Conservation (phyloP, 23 red algal species). For the Pyropia yezoensis region DNA sequence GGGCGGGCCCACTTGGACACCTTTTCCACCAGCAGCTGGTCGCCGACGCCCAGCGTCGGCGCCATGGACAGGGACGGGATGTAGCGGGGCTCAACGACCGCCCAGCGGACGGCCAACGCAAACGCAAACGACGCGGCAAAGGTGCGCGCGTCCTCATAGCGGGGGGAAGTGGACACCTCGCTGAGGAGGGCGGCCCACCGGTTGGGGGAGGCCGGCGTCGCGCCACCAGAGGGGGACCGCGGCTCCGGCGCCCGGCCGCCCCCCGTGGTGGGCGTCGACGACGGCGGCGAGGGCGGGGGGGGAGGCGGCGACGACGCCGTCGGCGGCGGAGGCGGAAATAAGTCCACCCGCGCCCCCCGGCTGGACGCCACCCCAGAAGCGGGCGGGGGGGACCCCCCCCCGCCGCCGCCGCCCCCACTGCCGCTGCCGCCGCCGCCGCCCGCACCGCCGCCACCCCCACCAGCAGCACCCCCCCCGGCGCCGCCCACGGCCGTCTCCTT, state of each 20-base stretch:
- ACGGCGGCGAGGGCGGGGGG: neutral
- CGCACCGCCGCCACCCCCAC: neutral
- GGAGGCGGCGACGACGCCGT: neutral
- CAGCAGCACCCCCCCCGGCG: neutral
- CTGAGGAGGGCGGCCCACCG: neutral
- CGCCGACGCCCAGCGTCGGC: slow-evolving; percentile 88
- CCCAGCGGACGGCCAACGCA: slow-evolving; percentile 54
- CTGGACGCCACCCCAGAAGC: neutral
- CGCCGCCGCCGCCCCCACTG: neutral
- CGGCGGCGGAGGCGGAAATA: neutral
- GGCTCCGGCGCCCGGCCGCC: no score
- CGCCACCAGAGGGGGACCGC: neutral
- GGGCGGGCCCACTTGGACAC: slow-evolving; percentile 49
- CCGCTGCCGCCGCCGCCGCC: neutral
- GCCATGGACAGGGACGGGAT: slow-evolving; percentile 95
- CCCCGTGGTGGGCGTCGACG: neutral
- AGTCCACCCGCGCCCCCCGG: neutral
- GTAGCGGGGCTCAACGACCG: slow-evolving; percentile 85
- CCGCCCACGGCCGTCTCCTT: neutral
- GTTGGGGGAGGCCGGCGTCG: neutral
- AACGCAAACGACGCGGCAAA: slow-evolving; percentile 70
- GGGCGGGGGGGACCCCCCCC: neutral
- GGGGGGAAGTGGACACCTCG: neutral
- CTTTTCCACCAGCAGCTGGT: slow-evolving; percentile 97
- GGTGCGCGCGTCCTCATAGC: slow-evolving; percentile 74